Base-by-base conservation (phyloP, 225 moss, liverwort and hornwort genomes). In the Ulota crispa region DNA sequence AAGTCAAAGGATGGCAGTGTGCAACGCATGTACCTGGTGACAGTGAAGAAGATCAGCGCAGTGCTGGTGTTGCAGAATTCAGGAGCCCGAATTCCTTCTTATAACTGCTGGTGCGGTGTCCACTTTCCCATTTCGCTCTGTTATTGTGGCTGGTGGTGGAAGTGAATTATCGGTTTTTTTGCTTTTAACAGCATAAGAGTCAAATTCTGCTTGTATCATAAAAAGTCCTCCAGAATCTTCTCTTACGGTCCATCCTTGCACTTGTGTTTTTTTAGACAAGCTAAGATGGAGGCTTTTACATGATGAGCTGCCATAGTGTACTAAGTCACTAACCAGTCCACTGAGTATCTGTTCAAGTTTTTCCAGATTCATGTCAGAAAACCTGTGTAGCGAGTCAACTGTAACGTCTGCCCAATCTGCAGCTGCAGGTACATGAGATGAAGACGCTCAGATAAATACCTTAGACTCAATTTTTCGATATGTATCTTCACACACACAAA, bases 71-170 rank as follows among this genome's bases (percentile, higher is more conserved):
- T 77, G 72, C 76, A 80, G 80, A 74, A 50, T 76, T 60, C 53
- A 77, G 72, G 37, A 73, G 36, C 47, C 59, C 72, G 70, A 54
- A 54, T 28, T 31, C 80, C 83, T 73, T 80, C 83, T 83, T 87
- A 83, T 87, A 83, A 42, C 36, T 34, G 68, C 27, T 70, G 32
- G 67, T 64, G 43, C 36, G 53, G 54, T 23, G 53, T 54, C 24
- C 41, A 41, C 73, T 57, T n/a, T 18, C 71, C 32, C 9, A 55
- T 57, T 39, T 36, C 43, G 74, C 78, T 82, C 75, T 82, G 79
- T 87, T 80, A 87, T 87, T 87, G 87, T 34, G 42, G 83, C 72
- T 36, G 87, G 37, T 83, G 65, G 59, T 71, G 69, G 79, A 63
- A 69, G 21, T 73, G 75, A 73, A 26, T 75, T 60, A 67, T 77